Conservation (phyloP, 768 basidiomycete species). For the Pleurotus giganteus region DNA sequence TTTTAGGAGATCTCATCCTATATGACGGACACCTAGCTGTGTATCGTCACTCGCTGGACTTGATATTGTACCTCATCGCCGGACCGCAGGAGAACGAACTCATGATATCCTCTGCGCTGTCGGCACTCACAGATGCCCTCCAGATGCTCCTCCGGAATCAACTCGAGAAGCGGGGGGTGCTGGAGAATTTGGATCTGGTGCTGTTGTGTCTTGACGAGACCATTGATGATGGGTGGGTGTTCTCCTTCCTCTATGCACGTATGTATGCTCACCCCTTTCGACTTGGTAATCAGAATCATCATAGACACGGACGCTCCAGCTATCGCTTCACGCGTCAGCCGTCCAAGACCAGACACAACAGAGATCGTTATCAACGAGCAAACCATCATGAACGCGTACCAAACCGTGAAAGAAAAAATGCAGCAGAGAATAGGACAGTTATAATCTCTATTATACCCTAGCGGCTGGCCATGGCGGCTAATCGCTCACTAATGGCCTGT, state of each 20-base stretch:
- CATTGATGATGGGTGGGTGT: conserved; percentile 90
- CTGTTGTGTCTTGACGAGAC: conserved; percentile 94
- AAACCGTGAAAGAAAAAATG: conserved; percentile 84
- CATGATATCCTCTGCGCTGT: conserved; percentile 86
- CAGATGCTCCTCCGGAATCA: conserved; percentile 85
- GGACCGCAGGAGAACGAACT: conserved; percentile 90
- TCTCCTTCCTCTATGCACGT: background rate
- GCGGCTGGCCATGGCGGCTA: background rate
- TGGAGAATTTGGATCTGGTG: conserved; percentile 94
- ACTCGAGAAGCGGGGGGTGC: conserved; percentile 90
- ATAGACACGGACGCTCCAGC: conserved; percentile 94
- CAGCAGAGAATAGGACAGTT: conserved; percentile 80
- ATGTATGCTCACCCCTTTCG: background rate
- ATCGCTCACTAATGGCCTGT: background rate
- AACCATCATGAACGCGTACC: conserved; percentile 90
- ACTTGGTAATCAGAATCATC: conserved; percentile 68
- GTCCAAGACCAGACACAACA: conserved; percentile 89
- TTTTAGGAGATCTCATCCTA: conserved; percentile 86
- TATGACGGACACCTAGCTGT: conserved; percentile 90
- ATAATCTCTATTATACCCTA: conserved; percentile 28
- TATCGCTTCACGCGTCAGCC: conserved; percentile 92
- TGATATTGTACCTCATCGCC: conserved; percentile 92
- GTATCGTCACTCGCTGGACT: conserved; percentile 92
- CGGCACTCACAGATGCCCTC: conserved; percentile 83
- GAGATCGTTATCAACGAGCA: conserved; percentile 99